Conservation (phyloP, 2,329 filamentous ascomycete genomes). For the Fusarium nelsonii region DNA sequence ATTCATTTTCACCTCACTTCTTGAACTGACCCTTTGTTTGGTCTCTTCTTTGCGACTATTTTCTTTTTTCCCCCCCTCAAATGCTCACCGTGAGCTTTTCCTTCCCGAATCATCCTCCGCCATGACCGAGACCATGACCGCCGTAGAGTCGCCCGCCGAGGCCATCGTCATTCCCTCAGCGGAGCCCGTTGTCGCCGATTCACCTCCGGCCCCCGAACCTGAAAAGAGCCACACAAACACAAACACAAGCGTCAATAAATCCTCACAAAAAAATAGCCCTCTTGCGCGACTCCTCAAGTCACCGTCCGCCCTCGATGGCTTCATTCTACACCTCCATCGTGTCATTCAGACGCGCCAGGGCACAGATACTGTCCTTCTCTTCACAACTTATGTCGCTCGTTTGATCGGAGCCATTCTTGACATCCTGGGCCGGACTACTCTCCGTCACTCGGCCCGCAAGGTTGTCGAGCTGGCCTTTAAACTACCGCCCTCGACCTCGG, state of each 20-base stretch:
- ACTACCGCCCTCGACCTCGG: slow-evolving; percentile 63
- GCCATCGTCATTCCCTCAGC: slow-evolving; percentile 43
- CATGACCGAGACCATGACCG: slow-evolving; percentile 47
- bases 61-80: background rate
- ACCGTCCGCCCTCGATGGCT: slow-evolving; percentile 59
- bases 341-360: slow-evolving; percentile 76
- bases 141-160: slow-evolving; percentile 44
- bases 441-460: slow-evolving; percentile 64
- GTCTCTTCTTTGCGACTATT: background rate
- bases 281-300: slow-evolving; percentile 35
- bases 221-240: slow-evolving; percentile 24
- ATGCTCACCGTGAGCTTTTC: slow-evolving; percentile 41
- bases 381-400: slow-evolving; percentile 75
- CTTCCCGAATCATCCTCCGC: slow-evolving; percentile 27
- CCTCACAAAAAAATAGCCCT: slow-evolving; percentile 9
- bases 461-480: slow-evolving; percentile 66
- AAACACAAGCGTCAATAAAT: background rate
- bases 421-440: slow-evolving; percentile 66
- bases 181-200: slow-evolving; percentile 40
- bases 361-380: slow-evolving; percentile 76
- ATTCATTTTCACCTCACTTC: background rate
- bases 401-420: slow-evolving; percentile 65
- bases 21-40: background rate
- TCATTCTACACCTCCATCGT: slow-evolving; percentile 68
- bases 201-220: slow-evolving; percentile 26